Conservation (phyloP, 2,329 filamentous ascomycete species). For the Hypoxylon sp. region DNA sequence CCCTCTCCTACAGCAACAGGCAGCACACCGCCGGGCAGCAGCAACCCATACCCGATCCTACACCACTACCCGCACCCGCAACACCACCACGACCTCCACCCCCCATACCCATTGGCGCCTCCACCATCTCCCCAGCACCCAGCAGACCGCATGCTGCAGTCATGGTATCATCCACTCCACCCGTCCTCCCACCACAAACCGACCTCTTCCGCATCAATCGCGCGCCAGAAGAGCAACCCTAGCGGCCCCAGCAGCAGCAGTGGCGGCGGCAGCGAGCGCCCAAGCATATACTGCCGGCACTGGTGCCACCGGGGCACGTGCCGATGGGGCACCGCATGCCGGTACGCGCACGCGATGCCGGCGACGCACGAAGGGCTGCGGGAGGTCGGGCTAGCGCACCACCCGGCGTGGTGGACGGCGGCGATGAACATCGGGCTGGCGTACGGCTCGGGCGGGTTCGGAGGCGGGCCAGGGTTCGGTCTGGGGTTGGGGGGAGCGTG, state of each 20-base stretch:
- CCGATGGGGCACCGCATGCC: conserved; percentile 61
- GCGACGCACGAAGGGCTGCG: conserved; percentile 58
- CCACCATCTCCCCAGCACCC: conserved; percentile 7
- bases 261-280: neutral
- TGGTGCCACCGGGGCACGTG: conserved; percentile 67
- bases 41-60: conserved; percentile 14
- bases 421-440: conserved; percentile 29
- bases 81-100: neutral
- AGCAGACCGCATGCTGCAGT: conserved; percentile 15
- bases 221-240: neutral
- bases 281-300: conserved; percentile 58
- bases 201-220: neutral
- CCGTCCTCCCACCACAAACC: neutral
- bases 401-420: conserved; percentile 62
- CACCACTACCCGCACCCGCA: conserved; percentile 8
- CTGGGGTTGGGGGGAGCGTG: neutral
- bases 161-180: conserved; percentile 6
- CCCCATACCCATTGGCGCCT: conserved; percentile 4
- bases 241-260: neutral
- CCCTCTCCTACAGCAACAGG: conserved; percentile 14
- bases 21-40: conserved; percentile 18
- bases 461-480: neutral
- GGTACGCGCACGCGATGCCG: conserved; percentile 65
- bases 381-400: conserved; percentile 59
- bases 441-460: conserved; percentile 17